phyloP scores from a whole-genome alignment of 1,284 basidiomycete genomes.

The Vanrija humicola region DNA sequence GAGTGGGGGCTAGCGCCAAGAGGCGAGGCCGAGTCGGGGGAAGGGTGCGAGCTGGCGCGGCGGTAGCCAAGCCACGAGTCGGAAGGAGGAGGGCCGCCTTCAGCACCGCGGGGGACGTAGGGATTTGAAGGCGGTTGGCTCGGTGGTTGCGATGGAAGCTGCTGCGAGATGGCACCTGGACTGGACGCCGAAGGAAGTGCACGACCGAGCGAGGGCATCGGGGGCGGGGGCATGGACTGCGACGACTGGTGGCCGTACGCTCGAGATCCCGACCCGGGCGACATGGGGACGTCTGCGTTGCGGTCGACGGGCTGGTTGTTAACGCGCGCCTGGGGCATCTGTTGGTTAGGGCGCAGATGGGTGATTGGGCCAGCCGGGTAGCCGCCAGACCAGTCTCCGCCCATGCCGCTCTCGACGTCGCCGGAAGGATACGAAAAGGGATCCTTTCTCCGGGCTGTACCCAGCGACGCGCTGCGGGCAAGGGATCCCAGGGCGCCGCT shows the following conservation, averaged over 20 bases:
- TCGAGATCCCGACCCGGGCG: conserved; percentile 8
- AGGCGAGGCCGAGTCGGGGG: conserved; percentile 35
- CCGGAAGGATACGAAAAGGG: conserved; percentile 46
- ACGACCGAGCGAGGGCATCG: conserved; percentile 23
- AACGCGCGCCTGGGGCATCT: conserved; percentile 11
- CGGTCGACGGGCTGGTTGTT: conserved; percentile 7
- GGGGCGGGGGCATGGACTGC: conserved; percentile 31
- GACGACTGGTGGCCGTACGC: not conserved
- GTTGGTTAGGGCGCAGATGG: conserved; percentile 8
- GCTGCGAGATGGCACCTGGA: not conserved
- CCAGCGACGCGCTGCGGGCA: conserved; percentile 42
- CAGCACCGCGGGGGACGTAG: conserved; percentile 34
- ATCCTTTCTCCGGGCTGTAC: conserved; percentile 40
- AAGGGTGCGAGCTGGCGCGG: conserved; percentile 17
- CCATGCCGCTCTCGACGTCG: conserved; percentile 47
- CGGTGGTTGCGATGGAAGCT: not conserved
- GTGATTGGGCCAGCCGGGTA: no score
- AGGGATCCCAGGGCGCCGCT: conserved; percentile 29
- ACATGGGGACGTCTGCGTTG: conserved; percentile 29
- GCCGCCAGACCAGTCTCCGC: conserved; percentile 21
- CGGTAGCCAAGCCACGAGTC: conserved; percentile 15
- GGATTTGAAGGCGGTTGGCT: conserved; percentile 25
- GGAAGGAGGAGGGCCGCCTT: not conserved
- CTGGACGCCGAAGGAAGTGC: not conserved
- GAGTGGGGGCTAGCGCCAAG: conserved; percentile 28